Evolutionary conservation across 306 rosid species (phyloP).

Genomic region (Sindora glabra): DNA sequence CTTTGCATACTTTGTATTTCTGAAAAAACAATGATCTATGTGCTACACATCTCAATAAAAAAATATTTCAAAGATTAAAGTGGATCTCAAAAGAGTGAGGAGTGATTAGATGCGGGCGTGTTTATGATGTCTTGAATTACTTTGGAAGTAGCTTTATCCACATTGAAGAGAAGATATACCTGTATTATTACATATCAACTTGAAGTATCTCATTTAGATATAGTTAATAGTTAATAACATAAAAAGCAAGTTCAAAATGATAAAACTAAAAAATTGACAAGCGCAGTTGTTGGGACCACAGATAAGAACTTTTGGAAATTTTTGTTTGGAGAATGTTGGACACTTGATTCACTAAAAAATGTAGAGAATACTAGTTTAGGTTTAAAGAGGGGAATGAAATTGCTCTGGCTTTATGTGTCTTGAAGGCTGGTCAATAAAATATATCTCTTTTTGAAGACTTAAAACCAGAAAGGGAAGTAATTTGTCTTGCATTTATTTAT

Average conservation of each 20-base stretch:
- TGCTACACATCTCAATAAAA: slow-evolving; percentile 13
- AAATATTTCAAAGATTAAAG: not conserved
- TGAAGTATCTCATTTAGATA: no score
- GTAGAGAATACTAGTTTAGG: not conserved
- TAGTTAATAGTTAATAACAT: not conserved
- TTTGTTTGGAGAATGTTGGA: slow-evolving; percentile 1
- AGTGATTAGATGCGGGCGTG: slow-evolving; percentile 14
- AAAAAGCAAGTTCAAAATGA: slow-evolving; percentile 3
- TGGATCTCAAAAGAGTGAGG: slow-evolving; percentile 6
- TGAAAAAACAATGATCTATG: slow-evolving; percentile 6
- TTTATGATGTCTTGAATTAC: slow-evolving; percentile 10
- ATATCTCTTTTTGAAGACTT: slow-evolving; percentile 3
- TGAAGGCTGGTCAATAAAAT: not conserved
- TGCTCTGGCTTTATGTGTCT: not conserved
- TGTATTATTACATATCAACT: no score
- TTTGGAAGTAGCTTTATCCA: slow-evolving; percentile 14
- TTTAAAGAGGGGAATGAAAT: not conserved
- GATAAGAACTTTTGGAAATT: not conserved
- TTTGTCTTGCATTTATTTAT: not conserved
- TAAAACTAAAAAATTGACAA: slow-evolving; percentile 11
- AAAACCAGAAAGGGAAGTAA: slow-evolving; percentile 3
- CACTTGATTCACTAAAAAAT: not conserved
- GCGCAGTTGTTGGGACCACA: slow-evolving; percentile 14
- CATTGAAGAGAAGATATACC: not conserved
- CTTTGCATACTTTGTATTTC: not conserved